Evolutionary conservation across 192 early-diverging fungal species (phyloP).

Genomic region (Pilaira anomala): DNA sequence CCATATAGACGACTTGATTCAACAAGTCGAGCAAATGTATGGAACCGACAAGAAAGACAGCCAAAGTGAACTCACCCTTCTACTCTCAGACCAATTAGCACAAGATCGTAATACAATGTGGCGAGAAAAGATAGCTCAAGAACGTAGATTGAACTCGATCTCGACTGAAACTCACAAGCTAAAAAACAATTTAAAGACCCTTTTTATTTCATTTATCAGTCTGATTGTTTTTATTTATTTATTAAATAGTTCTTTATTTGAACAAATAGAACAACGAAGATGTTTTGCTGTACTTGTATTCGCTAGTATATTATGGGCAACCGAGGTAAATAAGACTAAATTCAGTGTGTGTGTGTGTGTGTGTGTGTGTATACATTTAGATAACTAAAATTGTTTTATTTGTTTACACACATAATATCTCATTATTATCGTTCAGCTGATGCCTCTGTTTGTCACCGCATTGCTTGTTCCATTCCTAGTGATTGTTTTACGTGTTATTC

Average conservation of each 20-base stretch:
- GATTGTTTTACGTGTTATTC: slow-evolving; percentile 81
- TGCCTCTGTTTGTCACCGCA: slow-evolving; percentile 92
- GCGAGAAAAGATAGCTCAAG: slow-evolving; percentile 92
- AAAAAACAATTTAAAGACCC: slow-evolving; percentile 48
- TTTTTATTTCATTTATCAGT: slow-evolving; percentile 49
- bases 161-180: slow-evolving; percentile 35
- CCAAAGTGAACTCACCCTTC: slow-evolving; percentile 59
- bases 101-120: slow-evolving; percentile 97
- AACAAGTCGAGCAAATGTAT: slow-evolving; percentile 56
- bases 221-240: slow-evolving; percentile 57
- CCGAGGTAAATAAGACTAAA: slow-evolving; percentile 59
- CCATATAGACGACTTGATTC: slow-evolving; percentile 61
- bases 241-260: slow-evolving; percentile 61
- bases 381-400: not conserved
- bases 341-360: not conserved
- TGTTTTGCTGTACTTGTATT: slow-evolving; percentile 92
- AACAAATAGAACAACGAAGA: slow-evolving; percentile 69
- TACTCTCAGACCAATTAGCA: slow-evolving; percentile 81
- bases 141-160: slow-evolving; percentile 71
- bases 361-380: not conserved
- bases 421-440: slow-evolving; percentile 44
- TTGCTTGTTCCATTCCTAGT: slow-evolving; percentile 84
- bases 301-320: slow-evolving; percentile 89
- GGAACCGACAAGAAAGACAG: slow-evolving; percentile 58
- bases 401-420: too few species aligned